A percentile compares a stretch with the other conserved stretches of the same genome.
Evolutionary conservation across 176 grass and related monocot species (phyloP).

Genomic region (Urochloa ruziziensis): DNA sequence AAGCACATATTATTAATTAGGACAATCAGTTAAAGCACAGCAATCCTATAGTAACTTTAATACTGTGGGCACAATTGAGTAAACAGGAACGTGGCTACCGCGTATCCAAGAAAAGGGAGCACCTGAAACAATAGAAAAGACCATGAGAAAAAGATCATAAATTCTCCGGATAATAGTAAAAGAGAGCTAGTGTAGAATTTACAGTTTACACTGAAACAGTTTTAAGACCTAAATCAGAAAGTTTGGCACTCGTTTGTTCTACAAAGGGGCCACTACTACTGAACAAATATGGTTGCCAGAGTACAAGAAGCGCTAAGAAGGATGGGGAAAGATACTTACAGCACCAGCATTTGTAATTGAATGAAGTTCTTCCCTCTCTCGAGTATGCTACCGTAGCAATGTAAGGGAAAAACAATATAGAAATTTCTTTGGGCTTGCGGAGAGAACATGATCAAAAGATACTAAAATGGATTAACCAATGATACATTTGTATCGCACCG

Average conservation of each 20-base stretch:
- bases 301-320: neutral
- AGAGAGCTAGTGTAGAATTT: neutral
- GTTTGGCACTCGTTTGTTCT: neutral
- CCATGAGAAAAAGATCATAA: neutral
- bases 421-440: neutral
- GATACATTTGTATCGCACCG: constrained; percentile 84
- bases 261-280: neutral
- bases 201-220: neutral
- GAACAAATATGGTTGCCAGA: neutral
- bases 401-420: constrained; percentile 33
- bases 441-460: neutral
- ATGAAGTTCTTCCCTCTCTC: constrained; percentile 69
- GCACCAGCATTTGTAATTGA: constrained; percentile 51
- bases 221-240: neutral
- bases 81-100: constrained; percentile 78
- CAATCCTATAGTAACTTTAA: constrained; percentile 45
- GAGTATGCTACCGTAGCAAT: constrained; percentile 69
- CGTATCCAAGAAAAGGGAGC: constrained; percentile 64
- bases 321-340: constrained; percentile 39
- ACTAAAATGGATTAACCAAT: constrained; percentile 22
- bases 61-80: constrained; percentile 65
- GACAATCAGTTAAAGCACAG: neutral
- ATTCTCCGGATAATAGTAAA: neutral
- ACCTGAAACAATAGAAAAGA: constrained; percentile 33
- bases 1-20: neutral